phyloP scores from a whole-genome alignment of 1,139 yeast species.

The Meyerozyma athensensis region DNA sequence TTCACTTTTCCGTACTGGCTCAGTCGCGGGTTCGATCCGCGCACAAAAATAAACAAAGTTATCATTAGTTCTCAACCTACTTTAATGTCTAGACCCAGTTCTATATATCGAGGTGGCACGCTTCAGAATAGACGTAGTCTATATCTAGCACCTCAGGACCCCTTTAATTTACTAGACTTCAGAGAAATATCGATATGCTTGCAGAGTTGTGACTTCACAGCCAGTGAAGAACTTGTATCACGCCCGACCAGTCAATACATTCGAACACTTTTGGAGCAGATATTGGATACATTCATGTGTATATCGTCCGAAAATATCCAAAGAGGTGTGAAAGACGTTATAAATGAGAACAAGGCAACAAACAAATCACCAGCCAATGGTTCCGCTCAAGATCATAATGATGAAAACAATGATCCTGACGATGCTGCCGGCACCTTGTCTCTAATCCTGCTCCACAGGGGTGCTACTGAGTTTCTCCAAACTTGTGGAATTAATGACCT shows the following conservation, averaged over 20 bases:
- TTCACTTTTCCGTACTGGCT: too few relatives aligned
- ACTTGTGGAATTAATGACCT: conserved; percentile 80
- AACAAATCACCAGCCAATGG: background rate
- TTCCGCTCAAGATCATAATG: conserved; percentile 5
- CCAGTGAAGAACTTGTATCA: conserved; percentile 56
- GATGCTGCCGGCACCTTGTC: conserved; percentile 20
- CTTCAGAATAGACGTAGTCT: conserved; percentile 5
- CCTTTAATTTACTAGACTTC: conserved; percentile 64
- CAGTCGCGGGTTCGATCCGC: conserved; percentile 4
- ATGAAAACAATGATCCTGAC: conserved; percentile 28
- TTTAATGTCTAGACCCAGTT: conserved; percentile 8
- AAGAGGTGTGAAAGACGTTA: conserved; percentile 5
- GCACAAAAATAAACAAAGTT: conserved; percentile 3
- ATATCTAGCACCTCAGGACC: conserved; percentile 19
- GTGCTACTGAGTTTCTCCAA: conserved; percentile 57
- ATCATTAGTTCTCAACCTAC: background rate
- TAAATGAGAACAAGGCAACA: background rate
- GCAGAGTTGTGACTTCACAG: conserved; percentile 58
- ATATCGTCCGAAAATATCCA: conserved; percentile 15
- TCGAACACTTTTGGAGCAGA: conserved; percentile 60
- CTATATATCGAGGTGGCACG: conserved; percentile 7
- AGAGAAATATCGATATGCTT: conserved; percentile 61
- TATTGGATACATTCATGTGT: conserved; percentile 66
- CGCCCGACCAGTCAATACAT: conserved; percentile 67
- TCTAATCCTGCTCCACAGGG: conserved; percentile 52